These are phyloP conservation scores for Takakia lepidozioides DNA, from an alignment of 225 moss, liverwort and hornwort species.

Conservation along the genomic window DNA sequence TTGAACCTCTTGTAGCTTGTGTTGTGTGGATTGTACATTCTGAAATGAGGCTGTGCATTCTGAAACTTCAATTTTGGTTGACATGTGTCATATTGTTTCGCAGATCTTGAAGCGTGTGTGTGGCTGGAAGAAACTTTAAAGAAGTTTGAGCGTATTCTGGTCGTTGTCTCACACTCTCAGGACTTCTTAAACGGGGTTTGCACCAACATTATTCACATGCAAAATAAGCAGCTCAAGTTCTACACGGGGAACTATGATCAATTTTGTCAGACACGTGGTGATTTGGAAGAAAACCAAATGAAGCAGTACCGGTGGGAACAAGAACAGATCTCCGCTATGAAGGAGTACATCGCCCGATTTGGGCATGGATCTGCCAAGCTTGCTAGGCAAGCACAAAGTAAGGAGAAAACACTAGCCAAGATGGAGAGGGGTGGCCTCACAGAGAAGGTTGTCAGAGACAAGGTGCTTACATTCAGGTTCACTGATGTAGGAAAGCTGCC, in stretches of 20 bases:
- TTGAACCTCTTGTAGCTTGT: neutral
- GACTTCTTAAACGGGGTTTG: conserved; percentile 86
- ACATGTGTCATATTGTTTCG: neutral
- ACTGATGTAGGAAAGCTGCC: conserved; percentile 89
- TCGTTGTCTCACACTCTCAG: conserved; percentile 86
- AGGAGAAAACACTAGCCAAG: conserved; percentile 87
- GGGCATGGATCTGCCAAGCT: conserved; percentile 92
- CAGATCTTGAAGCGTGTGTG: conserved; percentile 92
- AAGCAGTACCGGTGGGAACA: conserved; percentile 95
- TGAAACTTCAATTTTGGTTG: too few relatives aligned
- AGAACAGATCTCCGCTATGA: conserved; percentile 86
- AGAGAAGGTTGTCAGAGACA: conserved; percentile 76
- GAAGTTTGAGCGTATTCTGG: conserved; percentile 84
- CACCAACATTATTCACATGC: conserved; percentile 93
- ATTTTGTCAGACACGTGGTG: conserved; percentile 63
- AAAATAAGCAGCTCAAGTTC: conserved; percentile 78
- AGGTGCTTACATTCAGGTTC: conserved; percentile 76
- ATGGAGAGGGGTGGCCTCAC: conserved; percentile 92
- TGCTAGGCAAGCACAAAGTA: conserved; percentile 88
- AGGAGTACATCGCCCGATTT: conserved; percentile 86
- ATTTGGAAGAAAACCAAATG: conserved; percentile 93
- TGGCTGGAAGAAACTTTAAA: conserved; percentile 82
- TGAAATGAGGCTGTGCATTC: too few relatives aligned
- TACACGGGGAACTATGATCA: conserved; percentile 85
- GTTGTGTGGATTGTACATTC: neutral